These are phyloP conservation scores for Pythium myriotylum DNA, from an alignment of 352 stramenopile species.

Conservation along the genomic window DNA sequence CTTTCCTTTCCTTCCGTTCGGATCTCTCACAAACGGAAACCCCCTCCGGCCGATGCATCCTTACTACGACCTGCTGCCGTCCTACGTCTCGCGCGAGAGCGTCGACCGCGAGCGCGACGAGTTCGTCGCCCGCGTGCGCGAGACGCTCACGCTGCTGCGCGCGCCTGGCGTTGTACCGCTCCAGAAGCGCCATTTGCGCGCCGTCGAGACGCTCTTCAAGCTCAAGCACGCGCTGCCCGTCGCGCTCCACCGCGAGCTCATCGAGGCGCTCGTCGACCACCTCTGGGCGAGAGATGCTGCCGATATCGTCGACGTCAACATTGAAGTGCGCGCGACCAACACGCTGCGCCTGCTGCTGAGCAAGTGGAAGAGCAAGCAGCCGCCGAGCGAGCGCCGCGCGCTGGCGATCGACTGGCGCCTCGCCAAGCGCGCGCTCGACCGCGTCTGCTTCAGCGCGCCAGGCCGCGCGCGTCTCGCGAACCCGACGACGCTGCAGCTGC, in stretches of 20 bases:
- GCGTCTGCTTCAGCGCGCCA: constrained; percentile 49
- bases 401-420: constrained; percentile 51
- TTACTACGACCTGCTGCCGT: constrained; percentile 65
- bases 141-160: constrained; percentile 39
- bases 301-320: constrained; percentile 51
- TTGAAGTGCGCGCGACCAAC: constrained; percentile 49
- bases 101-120: constrained; percentile 42
- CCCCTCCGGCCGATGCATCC: constrained; percentile 30
- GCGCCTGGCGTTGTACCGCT: constrained; percentile 20
- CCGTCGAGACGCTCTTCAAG: constrained; percentile 58
- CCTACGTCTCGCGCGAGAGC: constrained; percentile 50
- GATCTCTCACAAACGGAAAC: background rate
- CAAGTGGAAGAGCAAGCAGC: constrained; percentile 53
- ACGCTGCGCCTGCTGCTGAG: constrained; percentile 47
- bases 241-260: constrained; percentile 44
- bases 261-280: constrained; percentile 47
- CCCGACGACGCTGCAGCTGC: constrained; percentile 37
- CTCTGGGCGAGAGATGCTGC: constrained; percentile 46
- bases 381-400: constrained; percentile 16
- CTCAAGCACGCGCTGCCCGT: constrained; percentile 63
- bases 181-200: constrained; percentile 64
- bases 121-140: constrained; percentile 49
- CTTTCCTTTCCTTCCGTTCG: background rate
- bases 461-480: constrained; percentile 42
- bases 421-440: constrained; percentile 47